Percentiles rank a stretch among this genome's conserved stretches.
These are phyloP conservation scores for Phytophthora fragariaefolia DNA, from an alignment of 352 stramenopile species.

Conservation along the genomic window DNA sequence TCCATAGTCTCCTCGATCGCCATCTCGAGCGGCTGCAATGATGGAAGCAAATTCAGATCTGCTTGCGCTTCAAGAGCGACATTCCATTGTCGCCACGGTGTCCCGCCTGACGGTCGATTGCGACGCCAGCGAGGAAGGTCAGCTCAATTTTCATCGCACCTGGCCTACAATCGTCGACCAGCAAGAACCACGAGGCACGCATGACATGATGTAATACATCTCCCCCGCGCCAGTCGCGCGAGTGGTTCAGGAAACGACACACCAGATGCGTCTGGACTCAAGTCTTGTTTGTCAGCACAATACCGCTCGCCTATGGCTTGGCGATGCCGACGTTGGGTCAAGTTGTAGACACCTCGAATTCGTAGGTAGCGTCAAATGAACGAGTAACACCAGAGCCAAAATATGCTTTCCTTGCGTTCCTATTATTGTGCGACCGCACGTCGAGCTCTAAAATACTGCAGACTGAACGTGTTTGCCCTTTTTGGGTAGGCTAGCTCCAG, in stretches of 20 bases:
- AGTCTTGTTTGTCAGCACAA: constrained; percentile 1
- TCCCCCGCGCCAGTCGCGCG: constrained; percentile 4
- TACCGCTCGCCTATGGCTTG: background rate
- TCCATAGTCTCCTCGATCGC: constrained; percentile 29
- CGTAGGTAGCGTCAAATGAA: no score
- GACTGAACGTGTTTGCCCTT: constrained; percentile 52
- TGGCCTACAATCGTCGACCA: constrained; percentile 15
- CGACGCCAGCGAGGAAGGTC: constrained; percentile 6
- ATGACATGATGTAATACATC: constrained; percentile 1
- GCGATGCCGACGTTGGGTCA: background rate
- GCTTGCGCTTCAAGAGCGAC: background rate
- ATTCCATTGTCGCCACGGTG: background rate
- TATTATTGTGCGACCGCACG: background rate
- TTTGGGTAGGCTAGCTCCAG: constrained; percentile 50
- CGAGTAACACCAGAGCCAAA: background rate
- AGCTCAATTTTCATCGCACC: constrained; percentile 6
- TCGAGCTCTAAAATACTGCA: constrained; percentile 34
- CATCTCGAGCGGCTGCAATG: constrained; percentile 6
- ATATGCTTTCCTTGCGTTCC: background rate
- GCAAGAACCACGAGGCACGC: constrained; percentile 9
- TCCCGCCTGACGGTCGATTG: background rate
- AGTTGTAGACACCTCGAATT: no score
- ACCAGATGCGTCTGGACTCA: constrained; percentile 19
- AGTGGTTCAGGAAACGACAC: constrained; percentile 12
- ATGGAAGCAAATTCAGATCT: constrained; percentile 20